Conservation (phyloP, 805 yeast species). For the Kurtzmaniella cleridarum region DNA sequence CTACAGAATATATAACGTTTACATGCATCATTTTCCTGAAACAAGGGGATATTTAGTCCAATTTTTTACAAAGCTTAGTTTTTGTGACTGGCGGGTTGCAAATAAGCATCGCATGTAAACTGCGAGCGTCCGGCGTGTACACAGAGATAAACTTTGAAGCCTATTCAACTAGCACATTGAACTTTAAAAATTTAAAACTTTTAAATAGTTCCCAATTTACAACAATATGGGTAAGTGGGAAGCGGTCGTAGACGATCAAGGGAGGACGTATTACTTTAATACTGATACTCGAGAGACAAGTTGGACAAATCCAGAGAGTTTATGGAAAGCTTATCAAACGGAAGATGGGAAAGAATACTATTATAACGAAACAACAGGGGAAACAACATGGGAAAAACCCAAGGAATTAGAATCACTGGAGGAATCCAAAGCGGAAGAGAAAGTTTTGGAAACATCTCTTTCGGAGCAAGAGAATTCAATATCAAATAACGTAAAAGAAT, state of each 20-base stretch:
- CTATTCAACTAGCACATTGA: too few species aligned
- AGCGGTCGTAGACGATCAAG: constrained; percentile 56
- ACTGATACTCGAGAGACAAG: constrained; percentile 59
- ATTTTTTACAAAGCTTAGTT: too few species aligned
- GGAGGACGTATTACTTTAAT: constrained; percentile 69
- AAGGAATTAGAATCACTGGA: constrained; percentile 28
- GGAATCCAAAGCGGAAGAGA: constrained; percentile 5
- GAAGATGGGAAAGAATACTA: constrained; percentile 63
- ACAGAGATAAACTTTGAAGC: too few species aligned
- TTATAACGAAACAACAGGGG: constrained; percentile 56
- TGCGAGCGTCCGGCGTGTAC: too few species aligned
- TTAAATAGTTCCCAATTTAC: too few species aligned
- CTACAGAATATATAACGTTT: too few species aligned
- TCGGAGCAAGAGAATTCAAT: not conserved
- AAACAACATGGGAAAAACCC: constrained; percentile 82
- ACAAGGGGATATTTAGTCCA: too few species aligned
- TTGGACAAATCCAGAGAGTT: constrained; percentile 69
- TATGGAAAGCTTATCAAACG: constrained; percentile 44
- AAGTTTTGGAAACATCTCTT: constrained; percentile 8
- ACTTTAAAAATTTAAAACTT: too few species aligned
- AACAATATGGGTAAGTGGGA: constrained; percentile 47
- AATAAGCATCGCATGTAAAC: too few species aligned
- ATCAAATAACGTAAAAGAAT: constrained; percentile 4
- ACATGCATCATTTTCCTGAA: too few species aligned
- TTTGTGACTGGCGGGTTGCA: too few species aligned